Evolutionary conservation across 2,329 filamentous ascomycete species (phyloP), one percentile per base, ranked within the genome.

Genomic region (Aciculosporium take): DNA sequence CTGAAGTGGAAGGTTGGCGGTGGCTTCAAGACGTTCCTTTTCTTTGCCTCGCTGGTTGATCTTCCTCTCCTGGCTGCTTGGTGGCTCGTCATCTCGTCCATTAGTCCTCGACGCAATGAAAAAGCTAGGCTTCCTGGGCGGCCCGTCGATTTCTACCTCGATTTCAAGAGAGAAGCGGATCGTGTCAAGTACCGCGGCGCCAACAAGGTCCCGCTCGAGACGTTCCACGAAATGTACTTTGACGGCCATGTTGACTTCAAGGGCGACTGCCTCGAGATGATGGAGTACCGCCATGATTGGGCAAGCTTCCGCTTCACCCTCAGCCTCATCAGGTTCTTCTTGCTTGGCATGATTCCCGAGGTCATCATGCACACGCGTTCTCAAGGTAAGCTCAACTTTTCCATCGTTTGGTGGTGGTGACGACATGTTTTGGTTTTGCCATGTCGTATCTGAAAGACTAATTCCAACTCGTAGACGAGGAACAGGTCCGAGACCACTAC

Each of bases 151-250:
- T 75, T 88, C 68, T 96, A 96, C 68, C 76, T 91, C 51, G 80
- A 75, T 46, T 91, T 91, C 71, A 84, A 86, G 65, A 74, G 73
- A 51, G 63, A 66, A n/a, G 61, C 61, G 42, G 72, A 76, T 55
- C 59, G 69, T 55, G 57, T 61, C 54, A 85, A 79, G 65, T 91
- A 86, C 67, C 71, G 74, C 51, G 84, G 84, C 61, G 73, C 72
- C 62, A 83, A 74, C 66, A 88, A 83, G 68, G 86, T 91, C 46
- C 81, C 86, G 41, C 81, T 93, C 71, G 81, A 94, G 69, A 93
- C 86, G 20, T 96, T 96, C 71, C 80, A 93, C 60, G 88, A 95
- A 66, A 94, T 89, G 82, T 96, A 95, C 72, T 94, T 96, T 64
- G 82, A 91, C 57, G 86, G 85, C 45, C 79, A 94, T 44, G 87